Evolutionary conservation across 805 yeast species (phyloP).

Genomic region (Candida mattraensis): DNA sequence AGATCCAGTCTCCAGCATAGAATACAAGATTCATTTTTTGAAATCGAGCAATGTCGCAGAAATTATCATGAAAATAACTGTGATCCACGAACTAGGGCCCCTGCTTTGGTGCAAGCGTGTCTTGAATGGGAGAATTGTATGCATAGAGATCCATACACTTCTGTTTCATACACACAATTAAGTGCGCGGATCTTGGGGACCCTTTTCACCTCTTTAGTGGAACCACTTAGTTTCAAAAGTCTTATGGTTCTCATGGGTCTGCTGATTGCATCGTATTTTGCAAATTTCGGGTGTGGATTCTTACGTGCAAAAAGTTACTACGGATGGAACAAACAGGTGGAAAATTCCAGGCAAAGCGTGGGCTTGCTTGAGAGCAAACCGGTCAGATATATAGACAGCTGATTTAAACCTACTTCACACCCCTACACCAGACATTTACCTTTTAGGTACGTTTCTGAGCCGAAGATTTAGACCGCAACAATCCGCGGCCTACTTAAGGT

Average conservation of each 20-base stretch:
- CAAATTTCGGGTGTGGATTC: slow-evolving; percentile 68
- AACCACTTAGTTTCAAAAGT: slow-evolving; percentile 66
- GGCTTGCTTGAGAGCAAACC: no score
- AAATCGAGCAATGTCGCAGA: slow-evolving; percentile 53
- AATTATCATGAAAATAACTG: slow-evolving; percentile 58
- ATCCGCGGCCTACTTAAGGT: no score
- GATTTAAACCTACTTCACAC: no score
- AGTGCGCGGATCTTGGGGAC: slow-evolving; percentile 65
- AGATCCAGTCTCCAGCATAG: slow-evolving; percentile 48
- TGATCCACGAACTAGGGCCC: slow-evolving; percentile 51
- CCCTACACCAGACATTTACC: no score
- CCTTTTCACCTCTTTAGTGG: slow-evolving; percentile 60
- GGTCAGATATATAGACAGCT: no score
- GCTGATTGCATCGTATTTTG: slow-evolving; percentile 47
- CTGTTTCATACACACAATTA: slow-evolving; percentile 52
- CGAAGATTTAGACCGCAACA: no score
- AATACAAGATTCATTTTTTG: slow-evolving; percentile 44
- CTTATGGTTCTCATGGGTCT: slow-evolving; percentile 39
- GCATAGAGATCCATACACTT: slow-evolving; percentile 52
- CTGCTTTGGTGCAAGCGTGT: slow-evolving; percentile 60
- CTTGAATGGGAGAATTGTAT: slow-evolving; percentile 65
- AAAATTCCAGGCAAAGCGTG: no score
- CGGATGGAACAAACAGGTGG: slow-evolving; percentile 33
- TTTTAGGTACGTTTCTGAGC: no score
- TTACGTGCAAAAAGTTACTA: slow-evolving; percentile 54